These are phyloP conservation scores for Pseudogymnoascus sp. DNA, from an alignment of 2,329 filamentous ascomycete species.

Conservation along the genomic window DNA sequence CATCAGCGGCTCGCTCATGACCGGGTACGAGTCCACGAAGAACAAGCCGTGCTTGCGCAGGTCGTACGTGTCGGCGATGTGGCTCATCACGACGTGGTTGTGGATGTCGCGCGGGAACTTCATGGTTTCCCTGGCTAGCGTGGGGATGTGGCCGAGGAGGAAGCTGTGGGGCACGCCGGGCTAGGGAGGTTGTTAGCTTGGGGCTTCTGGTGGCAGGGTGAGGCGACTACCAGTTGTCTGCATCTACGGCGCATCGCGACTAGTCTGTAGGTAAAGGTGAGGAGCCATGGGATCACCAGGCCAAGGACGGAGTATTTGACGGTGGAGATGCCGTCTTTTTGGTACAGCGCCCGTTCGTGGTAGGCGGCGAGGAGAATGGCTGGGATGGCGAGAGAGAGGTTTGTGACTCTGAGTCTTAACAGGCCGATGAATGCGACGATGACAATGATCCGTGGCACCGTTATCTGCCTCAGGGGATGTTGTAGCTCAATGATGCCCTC, in stretches of 20 bases:
- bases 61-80: constrained; percentile 8
- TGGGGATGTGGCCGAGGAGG: neutral
- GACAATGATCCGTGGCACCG: neutral
- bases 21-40: constrained; percentile 14
- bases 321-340: constrained; percentile 4
- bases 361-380: neutral
- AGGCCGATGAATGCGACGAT: neutral
- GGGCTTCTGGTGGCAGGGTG: neutral
- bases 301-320: constrained; percentile 7
- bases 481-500: neutral
- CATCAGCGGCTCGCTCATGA: constrained; percentile 9
- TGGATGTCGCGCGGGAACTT: constrained; percentile 4
- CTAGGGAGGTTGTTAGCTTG: neutral
- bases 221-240: neutral
- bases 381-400: neutral
- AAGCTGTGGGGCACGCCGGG: constrained; percentile 7
- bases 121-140: neutral
- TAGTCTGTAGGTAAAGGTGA: constrained; percentile 2
- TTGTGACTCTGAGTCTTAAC: neutral
- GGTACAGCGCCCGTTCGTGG: neutral
- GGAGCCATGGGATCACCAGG: constrained; percentile 6
- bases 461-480: neutral
- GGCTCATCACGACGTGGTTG: neutral
- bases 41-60: constrained; percentile 14
- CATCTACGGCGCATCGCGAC: neutral